These are phyloP conservation scores for Hypocreales sp. DNA, from an alignment of 2,329 filamentous ascomycete genomes.

Conservation along the genomic window DNA sequence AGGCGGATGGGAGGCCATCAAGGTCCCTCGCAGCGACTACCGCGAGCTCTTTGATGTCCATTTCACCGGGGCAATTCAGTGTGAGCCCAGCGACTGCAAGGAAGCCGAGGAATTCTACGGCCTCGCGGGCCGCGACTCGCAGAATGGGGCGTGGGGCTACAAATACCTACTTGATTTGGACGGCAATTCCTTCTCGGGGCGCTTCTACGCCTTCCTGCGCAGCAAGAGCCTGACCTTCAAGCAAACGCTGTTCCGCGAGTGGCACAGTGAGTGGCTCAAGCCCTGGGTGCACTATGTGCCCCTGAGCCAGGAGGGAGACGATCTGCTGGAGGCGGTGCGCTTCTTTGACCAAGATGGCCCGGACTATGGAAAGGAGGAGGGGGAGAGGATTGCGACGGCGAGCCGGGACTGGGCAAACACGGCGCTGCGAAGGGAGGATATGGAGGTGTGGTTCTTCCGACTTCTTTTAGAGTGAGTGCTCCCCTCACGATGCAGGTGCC, in stretches of 20 bases:
- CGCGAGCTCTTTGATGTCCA: conserved; percentile 65
- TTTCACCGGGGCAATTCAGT: conserved; percentile 85
- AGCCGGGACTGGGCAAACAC: conserved; percentile 58
- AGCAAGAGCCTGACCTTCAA: conserved; percentile 79
- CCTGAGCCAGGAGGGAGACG: conserved; percentile 64
- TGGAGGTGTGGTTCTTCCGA: conserved; percentile 55
- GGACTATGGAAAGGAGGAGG: conserved; percentile 42
- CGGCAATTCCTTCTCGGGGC: conserved; percentile 88
- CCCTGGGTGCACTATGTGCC: conserved; percentile 94
- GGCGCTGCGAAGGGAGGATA: conserved; percentile 54
- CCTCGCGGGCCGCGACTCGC: conserved; percentile 51
- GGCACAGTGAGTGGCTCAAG: conserved; percentile 84
- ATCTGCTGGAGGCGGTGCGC: conserved; percentile 72
- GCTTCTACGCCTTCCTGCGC: conserved; percentile 82
- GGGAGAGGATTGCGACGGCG: conserved; percentile 46
- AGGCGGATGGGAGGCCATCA: conserved; percentile 40
- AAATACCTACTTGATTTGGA: conserved; percentile 89
- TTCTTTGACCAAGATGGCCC: conserved; percentile 53
- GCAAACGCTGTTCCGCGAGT: conserved; percentile 81
- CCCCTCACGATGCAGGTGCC: too few species aligned
- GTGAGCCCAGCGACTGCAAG: conserved; percentile 75
- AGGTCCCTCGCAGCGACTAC: conserved; percentile 52
- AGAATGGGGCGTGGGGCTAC: conserved; percentile 72
- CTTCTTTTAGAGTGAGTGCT: conserved; percentile 53
- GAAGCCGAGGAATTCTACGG: conserved; percentile 76